Evolutionary conservation across 371 early-diverging fungal genomes (phyloP), one percentile per base, ranked within the genome.

Genomic region (Parasitella parasitica): DNA sequence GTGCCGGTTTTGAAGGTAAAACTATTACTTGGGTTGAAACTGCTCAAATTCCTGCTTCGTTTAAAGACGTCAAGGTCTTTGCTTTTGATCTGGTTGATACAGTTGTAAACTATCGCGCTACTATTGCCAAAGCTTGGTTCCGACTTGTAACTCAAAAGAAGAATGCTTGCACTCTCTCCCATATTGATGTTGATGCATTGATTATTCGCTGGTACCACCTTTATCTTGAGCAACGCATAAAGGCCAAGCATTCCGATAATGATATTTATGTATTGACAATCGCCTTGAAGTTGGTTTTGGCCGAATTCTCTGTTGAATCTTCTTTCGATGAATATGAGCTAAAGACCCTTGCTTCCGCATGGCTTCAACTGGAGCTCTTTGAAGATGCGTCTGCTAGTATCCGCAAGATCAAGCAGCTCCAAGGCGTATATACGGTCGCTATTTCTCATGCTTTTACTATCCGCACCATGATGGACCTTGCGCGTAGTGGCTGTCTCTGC

Each of bases 41-140:
- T 50, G 50, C 70, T 13, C 55, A 67, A 22, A 54, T 78, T 34
- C 76, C 76, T 18, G 59, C 39, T 8, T 67, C 70, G 12, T 78
- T 78, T 59, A 64, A 59, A 24, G 59, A 65, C 50, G 74, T 75
- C 30, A 67, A 69, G 38, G 70, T 62, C 15, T 67, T 75, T 61
- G 76, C 73, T 30, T 75, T 78, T 60, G 79, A 78, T 43, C 48
- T 78, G 20, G 53, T 67, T 48, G 79, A 70, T 36, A 70, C 76
- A 11, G 60, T 73, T 15, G 67, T 72, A 37, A 70, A 78, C 43
- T 73, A 73, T 32, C 68, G 61, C 18, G 27, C 48, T 0, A 63
- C 79, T 3, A 52, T 78, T 27, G 27, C 38, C 30, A 61, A 61
- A 12, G 69, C 56, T 30, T 73, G 75, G 75, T 41, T 48, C 5